Evolutionary conservation across 768 basidiomycete species (phyloP), one percentile per base, ranked within the genome.

Genomic region (Leccinum obscurum): DNA sequence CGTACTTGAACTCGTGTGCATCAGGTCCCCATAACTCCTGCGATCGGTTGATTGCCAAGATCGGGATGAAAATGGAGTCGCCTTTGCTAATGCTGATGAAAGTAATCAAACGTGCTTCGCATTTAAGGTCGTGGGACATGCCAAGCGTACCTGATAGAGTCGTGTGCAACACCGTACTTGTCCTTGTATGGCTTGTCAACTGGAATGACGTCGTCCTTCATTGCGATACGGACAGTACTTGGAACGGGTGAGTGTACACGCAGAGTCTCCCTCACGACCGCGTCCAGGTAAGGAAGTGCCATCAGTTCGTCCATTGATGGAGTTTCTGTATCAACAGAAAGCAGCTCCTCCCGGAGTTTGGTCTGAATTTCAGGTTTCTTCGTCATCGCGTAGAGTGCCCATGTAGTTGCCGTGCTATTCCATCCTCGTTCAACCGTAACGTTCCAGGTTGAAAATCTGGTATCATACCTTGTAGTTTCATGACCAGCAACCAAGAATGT

Each of bases 221-320:
- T 75, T 0, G 85, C 83, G 2, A 78, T 67, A 8, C 85, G 74
- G 9, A 77, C 58, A 0, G 79, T 79, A 15, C 62, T 63, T 1
- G 79, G 72, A 3, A 88, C 79, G 0, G 86, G 85, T 0, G 85
- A 55, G 60, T 88, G 77, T 1, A 86, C 51, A 0, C 88, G 81
- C 58, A 89, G 70, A 0, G 80, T 82, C 72, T 89, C 88, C 8
- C 82, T 80, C 2, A 87, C 77, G 10, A 88, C 80, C 20, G 76
- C 77, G 62, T 90, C 90, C n/a, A 92, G 83, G 65, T 88, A 90
- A 0, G 86, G 81, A 3, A 93, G 76, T 4, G 80, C 76, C 58
- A 83, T 81, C 1, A 92, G 79, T 34, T 86, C 80, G 34, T 92
- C 89, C 85, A 90, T 89, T 4, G 80, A 78, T 3, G 89, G 88